Conservation (phyloP, 1,284 basidiomycete genomes). For the Pterulicium gracile region DNA sequence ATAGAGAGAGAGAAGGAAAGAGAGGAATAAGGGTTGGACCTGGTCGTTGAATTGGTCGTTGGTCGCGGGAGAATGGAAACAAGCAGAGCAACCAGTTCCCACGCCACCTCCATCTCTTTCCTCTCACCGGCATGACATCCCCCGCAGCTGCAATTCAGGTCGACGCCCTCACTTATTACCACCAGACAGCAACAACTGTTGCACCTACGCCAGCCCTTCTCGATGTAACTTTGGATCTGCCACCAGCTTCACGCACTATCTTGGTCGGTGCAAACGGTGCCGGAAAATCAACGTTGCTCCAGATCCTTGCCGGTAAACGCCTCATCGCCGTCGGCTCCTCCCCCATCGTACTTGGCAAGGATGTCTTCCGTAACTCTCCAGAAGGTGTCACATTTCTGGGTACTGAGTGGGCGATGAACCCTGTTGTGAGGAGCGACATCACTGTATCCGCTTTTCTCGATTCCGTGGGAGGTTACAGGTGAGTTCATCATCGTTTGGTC, state of each 20-base stretch:
- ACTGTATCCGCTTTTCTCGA: constrained; percentile 85
- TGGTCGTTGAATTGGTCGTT: constrained; percentile 1
- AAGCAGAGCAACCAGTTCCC: constrained; percentile 13
- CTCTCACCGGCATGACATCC: constrained; percentile 9
- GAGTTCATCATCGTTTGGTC: background rate
- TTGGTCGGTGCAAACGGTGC: constrained; percentile 91
- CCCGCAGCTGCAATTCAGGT: constrained; percentile 36
- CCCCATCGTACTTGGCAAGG: constrained; percentile 66
- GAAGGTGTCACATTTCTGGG: constrained; percentile 84
- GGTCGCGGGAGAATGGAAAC: constrained; percentile 9
- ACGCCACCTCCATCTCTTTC: constrained; percentile 5
- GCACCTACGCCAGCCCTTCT: constrained; percentile 43
- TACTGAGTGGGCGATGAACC: constrained; percentile 94
- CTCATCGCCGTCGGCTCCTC: constrained; percentile 56
- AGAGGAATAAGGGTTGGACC: constrained; percentile 24
- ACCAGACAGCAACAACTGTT: constrained; percentile 27
- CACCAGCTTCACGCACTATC: constrained; percentile 70
- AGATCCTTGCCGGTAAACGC: constrained; percentile 90
- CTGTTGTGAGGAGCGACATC: constrained; percentile 89
- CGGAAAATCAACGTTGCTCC: constrained; percentile 92
- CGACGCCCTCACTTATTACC: constrained; percentile 52
- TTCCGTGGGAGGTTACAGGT: constrained; percentile 90
- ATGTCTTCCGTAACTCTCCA: constrained; percentile 75
- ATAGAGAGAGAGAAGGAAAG: constrained; percentile 2
- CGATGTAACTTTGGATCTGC: constrained; percentile 58